Evolutionary conservation across 2,329 filamentous ascomycete species (phyloP), one percentile per base, ranked within the genome.

Genomic region (Pyrenophora teres): DNA sequence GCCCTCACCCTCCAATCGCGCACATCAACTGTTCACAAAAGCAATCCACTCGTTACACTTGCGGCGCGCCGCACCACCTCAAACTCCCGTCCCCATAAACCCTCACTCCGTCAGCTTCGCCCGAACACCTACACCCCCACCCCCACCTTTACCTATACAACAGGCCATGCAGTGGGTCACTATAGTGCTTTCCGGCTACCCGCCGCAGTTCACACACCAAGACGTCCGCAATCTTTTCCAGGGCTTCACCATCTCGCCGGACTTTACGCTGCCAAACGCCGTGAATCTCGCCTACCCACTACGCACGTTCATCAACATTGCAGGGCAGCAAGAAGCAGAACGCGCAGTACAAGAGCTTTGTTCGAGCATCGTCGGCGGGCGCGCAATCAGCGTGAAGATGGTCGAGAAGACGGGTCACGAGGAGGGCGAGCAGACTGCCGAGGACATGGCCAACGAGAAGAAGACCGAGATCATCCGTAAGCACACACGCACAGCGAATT

Each of bases 381-480:
- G 52, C 25, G 25, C 35, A 18, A 43, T 58, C 23, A 35, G 32
- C 15, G 42, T 58, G 6, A 50, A 15, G 10, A 25, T 50, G 18
- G 37, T 36, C 4, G 50, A 55, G 23, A 21, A 33, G n/a, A 40
- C 39, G 7, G 32, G 41, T 9, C 39, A 49, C 27, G 46, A 55
- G 21, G 12, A 40, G 40, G 46, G 40, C 16, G 53, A 50, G n/a
- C 43, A 44, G 4, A 40, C 40, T 6, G 40, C 59, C 4, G 38
- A 40, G 12, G 42, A 56, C 3, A 13, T 61, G 15, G 51, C 48
- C 12, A 43, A 59, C 13, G 51, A 55, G 38, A 31, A 59, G 50
- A 61, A 55, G 43, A 51, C 47, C n/a, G 42, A 32, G n/a, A 55
- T 57, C 15, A 32, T 59, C 15, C 55, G 58, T 59, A 45, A 33